Conservation (phyloP, 495 filamentous ascomycete genomes). For the Pyrenula massariospora region DNA sequence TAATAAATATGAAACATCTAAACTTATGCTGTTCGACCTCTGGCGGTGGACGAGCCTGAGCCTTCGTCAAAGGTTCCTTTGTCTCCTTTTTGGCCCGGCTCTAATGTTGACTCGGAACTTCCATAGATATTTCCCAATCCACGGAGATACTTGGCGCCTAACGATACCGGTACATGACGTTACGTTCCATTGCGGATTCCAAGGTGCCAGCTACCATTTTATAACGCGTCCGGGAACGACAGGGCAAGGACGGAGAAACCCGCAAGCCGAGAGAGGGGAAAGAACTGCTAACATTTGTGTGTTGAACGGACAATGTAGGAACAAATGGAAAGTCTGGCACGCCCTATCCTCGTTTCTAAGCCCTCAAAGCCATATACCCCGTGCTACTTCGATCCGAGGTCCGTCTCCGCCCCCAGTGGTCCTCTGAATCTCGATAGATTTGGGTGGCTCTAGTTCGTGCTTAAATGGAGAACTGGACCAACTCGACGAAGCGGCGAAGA, state of each 20-base stretch:
- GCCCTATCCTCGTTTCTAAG: not conserved
- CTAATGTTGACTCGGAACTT: not conserved
- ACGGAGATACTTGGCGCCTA: slow-evolving; percentile 80
- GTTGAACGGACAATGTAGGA: not conserved
- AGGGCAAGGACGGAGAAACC: not conserved
- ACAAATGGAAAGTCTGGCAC: not conserved
- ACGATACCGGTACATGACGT: not conserved
- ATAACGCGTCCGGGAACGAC: too few species aligned
- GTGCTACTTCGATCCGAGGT: not conserved
- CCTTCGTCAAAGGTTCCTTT: not conserved
- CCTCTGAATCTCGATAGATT: not conserved
- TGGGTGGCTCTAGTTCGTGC: not conserved
- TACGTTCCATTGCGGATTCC: not conserved
- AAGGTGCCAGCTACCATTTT: too few species aligned
- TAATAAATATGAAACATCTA: not conserved
- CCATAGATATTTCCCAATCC: slow-evolving; percentile 65
- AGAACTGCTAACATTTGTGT: not conserved
- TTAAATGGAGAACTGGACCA: too few species aligned
- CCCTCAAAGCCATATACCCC: not conserved
- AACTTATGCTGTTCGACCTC: not conserved
- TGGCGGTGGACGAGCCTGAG: slow-evolving; percentile 1
- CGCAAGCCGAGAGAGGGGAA: not conserved
- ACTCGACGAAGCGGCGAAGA: too few species aligned
- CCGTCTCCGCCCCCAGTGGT: not conserved
- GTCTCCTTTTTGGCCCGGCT: slow-evolving; percentile 1